Evolutionary conservation across 495 filamentous ascomycete genomes (phyloP).

Genomic region (Filosporella fistucella): DNA sequence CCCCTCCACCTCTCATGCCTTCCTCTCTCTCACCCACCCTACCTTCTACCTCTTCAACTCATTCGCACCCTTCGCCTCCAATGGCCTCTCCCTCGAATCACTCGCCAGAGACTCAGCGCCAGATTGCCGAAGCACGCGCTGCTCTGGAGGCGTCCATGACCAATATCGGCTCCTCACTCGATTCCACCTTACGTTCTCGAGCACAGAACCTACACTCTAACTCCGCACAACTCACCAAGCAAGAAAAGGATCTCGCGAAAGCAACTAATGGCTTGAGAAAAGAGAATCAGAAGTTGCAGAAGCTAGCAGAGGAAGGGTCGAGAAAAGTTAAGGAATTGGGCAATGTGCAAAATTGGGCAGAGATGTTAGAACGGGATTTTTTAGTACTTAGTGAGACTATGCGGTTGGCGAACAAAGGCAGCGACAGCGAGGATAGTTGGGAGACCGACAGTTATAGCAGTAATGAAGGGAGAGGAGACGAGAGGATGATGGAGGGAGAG

Average conservation of each 20-base stretch:
- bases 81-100: constrained; percentile 2
- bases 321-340: constrained; percentile 86
- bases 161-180: constrained; percentile 64
- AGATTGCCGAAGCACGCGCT: constrained; percentile 59
- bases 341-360: constrained; percentile 97
- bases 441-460: constrained; percentile 25
- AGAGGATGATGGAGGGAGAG: constrained; percentile 32
- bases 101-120: constrained; percentile 17
- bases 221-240: constrained; percentile 59
- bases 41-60: constrained; percentile 18
- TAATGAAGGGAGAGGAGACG: constrained; percentile 12
- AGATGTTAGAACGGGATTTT: constrained; percentile 90
- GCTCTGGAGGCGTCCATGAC: constrained; percentile 75
- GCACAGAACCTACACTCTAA: constrained; percentile 75
- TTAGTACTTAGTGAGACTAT: constrained; percentile 84
- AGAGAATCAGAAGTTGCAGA: constrained; percentile 67
- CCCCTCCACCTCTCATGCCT: constrained; percentile 10
- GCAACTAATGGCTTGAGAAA: constrained; percentile 61
- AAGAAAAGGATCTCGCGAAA: constrained; percentile 64
- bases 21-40: constrained; percentile 9
- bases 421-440: constrained; percentile 26
- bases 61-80: background rate
- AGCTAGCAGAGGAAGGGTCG: constrained; percentile 62
- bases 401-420: constrained; percentile 36
- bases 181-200: constrained; percentile 66